Evolutionary conservation across 345 rosid species (phyloP).

Genomic region (Hibiscus trionum): DNA sequence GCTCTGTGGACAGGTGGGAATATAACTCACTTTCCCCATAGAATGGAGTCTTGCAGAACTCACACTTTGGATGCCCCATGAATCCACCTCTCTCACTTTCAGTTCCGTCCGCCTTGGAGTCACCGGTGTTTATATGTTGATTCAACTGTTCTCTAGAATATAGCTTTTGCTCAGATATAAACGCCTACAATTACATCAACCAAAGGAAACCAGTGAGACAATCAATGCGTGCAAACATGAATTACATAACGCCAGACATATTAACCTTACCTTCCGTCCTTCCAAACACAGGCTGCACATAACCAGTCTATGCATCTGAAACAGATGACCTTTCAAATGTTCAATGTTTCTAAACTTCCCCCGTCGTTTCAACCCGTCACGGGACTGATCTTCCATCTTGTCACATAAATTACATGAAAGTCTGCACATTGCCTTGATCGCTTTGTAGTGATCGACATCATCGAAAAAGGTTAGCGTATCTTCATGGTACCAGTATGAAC

Average conservation of each 20-base stretch:
- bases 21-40: neutral
- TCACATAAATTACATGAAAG: conserved; percentile 92
- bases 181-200: conserved; percentile 13
- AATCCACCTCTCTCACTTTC: neutral
- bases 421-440: conserved; percentile 97
- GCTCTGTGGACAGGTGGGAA: neutral
- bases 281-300: conserved; percentile 31
- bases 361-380: too few relatives aligned
- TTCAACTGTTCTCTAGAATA: neutral
- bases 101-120: neutral
- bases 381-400: conserved; percentile 11
- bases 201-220: conserved; percentile 8
- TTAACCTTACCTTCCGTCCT: conserved; percentile 72
- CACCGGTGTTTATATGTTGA: neutral
- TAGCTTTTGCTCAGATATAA: neutral
- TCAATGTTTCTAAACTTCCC: conserved; percentile 43
- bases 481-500: conserved; percentile 78
- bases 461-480: conserved; percentile 81
- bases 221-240: neutral
- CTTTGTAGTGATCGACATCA: conserved; percentile 80
- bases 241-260: neutral
- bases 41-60: neutral
- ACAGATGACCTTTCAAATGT: conserved; percentile 88
- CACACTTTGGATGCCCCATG: neutral
- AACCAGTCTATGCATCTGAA: conserved; percentile 56